Conservation (phyloP, 2,329 filamentous ascomycete genomes). For the Coniochaeta hoffmannii region DNA sequence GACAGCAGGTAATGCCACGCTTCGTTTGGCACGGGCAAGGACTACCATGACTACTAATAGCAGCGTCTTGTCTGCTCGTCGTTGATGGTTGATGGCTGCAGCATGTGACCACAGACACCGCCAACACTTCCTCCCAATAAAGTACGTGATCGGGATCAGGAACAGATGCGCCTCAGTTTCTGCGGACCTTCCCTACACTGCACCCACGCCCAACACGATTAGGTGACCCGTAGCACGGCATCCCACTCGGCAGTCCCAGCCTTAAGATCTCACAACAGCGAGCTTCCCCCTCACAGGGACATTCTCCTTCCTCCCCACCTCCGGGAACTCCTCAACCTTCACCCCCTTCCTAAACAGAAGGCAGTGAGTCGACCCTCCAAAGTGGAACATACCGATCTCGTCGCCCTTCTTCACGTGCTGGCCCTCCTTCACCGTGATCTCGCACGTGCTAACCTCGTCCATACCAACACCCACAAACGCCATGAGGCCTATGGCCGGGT, state of each 20-base stretch:
- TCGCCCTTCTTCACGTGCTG: slow-evolving; percentile 63
- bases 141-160: too few relatives aligned
- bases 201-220: too few relatives aligned
- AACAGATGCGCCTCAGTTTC: too few relatives aligned
- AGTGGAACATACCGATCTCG: slow-evolving; percentile 72
- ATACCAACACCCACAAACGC: slow-evolving; percentile 67
- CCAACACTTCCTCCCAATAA: too few relatives aligned
- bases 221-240: neutral
- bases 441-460: slow-evolving; percentile 69
- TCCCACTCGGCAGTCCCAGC: neutral
- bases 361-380: slow-evolving; percentile 65
- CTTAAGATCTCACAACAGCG: slow-evolving; percentile 17
- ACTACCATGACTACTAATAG: too few relatives aligned
- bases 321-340: slow-evolving; percentile 31
- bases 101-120: too few relatives aligned
- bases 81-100: too few relatives aligned
- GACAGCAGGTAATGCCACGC: too few relatives aligned
- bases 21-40: too few relatives aligned
- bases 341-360: slow-evolving; percentile 57
- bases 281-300: slow-evolving; percentile 23
- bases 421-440: slow-evolving; percentile 60
- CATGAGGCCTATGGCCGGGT: slow-evolving; percentile 59
- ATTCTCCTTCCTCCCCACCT: slow-evolving; percentile 19
- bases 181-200: too few relatives aligned
- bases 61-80: too few relatives aligned